Evolutionary conservation across 1,284 basidiomycete species (phyloP).

Genomic region (Fomes fomentarius): DNA sequence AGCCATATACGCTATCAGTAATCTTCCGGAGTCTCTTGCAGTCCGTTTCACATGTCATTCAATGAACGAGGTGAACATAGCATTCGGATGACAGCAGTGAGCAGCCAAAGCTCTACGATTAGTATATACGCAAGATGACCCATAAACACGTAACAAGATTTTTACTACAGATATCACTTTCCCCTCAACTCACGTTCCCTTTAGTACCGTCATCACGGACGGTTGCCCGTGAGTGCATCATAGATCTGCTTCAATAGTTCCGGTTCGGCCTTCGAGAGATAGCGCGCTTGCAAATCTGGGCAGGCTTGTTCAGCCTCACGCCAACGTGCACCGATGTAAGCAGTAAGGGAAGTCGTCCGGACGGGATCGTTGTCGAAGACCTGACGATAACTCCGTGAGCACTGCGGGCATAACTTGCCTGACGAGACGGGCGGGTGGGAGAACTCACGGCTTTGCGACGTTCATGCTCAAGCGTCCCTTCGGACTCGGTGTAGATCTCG

Average conservation of each 20-base stretch:
- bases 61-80: too few relatives aligned
- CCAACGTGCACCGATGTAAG: slow-evolving; percentile 58
- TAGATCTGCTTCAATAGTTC: slow-evolving; percentile 71
- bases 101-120: too few relatives aligned
- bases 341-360: slow-evolving; percentile 60
- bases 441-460: slow-evolving; percentile 66
- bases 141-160: too few relatives aligned
- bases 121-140: too few relatives aligned
- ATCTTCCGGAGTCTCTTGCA: too few relatives aligned
- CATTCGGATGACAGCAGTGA: too few relatives aligned
- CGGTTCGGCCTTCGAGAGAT: slow-evolving; percentile 68
- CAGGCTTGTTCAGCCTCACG: slow-evolving; percentile 61
- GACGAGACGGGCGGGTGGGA: not conserved
- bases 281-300: slow-evolving; percentile 56
- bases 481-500: slow-evolving; percentile 57
- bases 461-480: slow-evolving; percentile 69
- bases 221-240: slow-evolving; percentile 40
- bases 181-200: too few relatives aligned
- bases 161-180: too few relatives aligned
- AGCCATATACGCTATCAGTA: too few relatives aligned
- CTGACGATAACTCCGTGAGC: slow-evolving; percentile 46
- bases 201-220: too few relatives aligned
- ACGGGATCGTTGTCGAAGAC: slow-evolving; percentile 71
- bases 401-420: not conserved
- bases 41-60: too few relatives aligned